Evolutionary conservation across 1,284 basidiomycete species (phyloP), one percentile per base, ranked within the genome.

Genomic region (Trichosporon inkin): DNA sequence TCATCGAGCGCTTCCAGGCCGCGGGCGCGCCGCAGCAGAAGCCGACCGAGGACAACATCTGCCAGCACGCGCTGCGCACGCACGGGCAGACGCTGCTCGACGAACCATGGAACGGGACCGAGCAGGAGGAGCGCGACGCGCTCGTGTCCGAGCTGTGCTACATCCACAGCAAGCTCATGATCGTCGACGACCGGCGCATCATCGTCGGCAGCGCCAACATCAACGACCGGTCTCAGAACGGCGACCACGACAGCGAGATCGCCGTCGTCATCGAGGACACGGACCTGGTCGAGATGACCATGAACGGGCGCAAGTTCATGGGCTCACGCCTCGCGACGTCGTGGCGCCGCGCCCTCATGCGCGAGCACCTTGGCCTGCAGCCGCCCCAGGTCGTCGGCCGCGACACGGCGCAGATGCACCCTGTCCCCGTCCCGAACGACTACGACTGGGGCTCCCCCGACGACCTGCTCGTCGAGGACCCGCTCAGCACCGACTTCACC

Each of bases 201-300:
- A 90, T 96, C 67, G 74, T 73, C 56, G 78, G 78, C 16, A 73
- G 70, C 59, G 74, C 77, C 37, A 79, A 96, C 74, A 79, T 95
- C 67, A 96, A 96, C 69, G 72, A 76, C 62, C 65, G 74, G 51
- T 70, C 60, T 62, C 71, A 73, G 41, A 68, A 88, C 83, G 92
- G 93, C 32, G 86, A 94, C 69, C 90, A 91, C 36, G 93, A 96
- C 75, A 92, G 90, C 1, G 93, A 97, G 78, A 95, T 96, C 67
- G 90, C 89, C 1, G 79, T 94, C 6, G 85, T 96, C 16, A 87
- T 95, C 24, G 75, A 96, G 76, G 93, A 97, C 70, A 80, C 82
- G 2, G 90, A 95, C 57, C 80, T 86, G 80, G 82, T 97, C 55
- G 82, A 85, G 56, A 84, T 86, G 8, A 82, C 73, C 4, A 95